phyloP scores from a whole-genome alignment of 1,139 yeast genomes.

The Yamadazyma jaroonii region DNA sequence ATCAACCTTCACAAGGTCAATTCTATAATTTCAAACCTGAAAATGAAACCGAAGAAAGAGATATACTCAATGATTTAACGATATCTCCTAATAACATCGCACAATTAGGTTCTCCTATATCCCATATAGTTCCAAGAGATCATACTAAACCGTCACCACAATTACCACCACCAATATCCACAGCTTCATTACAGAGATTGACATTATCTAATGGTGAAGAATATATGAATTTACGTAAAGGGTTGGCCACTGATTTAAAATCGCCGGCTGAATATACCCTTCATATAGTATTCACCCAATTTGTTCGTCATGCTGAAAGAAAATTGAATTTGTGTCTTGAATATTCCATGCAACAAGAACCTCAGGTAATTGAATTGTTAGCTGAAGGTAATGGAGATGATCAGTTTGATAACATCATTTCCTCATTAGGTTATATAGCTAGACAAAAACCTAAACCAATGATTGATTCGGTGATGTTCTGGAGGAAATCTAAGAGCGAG shows the following conservation, averaged over 20 bases:
- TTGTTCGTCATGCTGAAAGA: conserved; percentile 89
- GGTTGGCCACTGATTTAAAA: conserved; percentile 62
- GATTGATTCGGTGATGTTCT: conserved; percentile 95
- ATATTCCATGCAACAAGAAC: conserved; percentile 67
- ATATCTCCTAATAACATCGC: conserved; percentile 9
- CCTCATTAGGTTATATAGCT: conserved; percentile 87
- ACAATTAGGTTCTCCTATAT: conserved; percentile 21
- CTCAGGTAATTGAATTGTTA: conserved; percentile 76
- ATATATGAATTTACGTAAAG: conserved; percentile 34
- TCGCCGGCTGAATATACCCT: conserved; percentile 92
- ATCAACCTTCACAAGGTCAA: too few relatives aligned
- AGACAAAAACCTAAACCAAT: conserved; percentile 91
- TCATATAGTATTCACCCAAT: conserved; percentile 91
- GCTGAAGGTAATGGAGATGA: conserved; percentile 81
- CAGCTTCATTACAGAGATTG: conserved; percentile 21
- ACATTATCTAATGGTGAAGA: conserved; percentile 35
- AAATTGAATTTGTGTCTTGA: conserved; percentile 75
- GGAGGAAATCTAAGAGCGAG: conserved; percentile 91
- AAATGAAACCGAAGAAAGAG: conserved; percentile 2
- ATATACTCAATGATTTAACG: conserved; percentile 8
- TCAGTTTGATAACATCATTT: conserved; percentile 79
- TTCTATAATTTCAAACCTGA: too few relatives aligned
- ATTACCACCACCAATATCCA: conserved; percentile 28
- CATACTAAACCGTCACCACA: conserved; percentile 32
- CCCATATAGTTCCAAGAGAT: conserved; percentile 16